These are phyloP conservation scores for Penicillium crustosum DNA, from an alignment of 2,329 filamentous ascomycete species.

Conservation along the genomic window DNA sequence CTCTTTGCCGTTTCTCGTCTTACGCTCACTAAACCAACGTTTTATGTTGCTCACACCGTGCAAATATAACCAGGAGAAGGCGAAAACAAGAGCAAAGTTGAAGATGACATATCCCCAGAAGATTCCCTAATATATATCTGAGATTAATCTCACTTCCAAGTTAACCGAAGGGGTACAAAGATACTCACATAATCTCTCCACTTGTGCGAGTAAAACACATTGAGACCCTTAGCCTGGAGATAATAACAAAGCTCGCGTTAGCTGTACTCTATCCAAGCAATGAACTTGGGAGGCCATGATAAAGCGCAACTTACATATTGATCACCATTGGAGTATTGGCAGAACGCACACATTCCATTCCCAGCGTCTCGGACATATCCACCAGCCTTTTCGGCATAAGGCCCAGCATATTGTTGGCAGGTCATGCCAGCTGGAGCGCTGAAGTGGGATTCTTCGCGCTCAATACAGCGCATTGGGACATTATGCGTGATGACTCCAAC, in stretches of 20 bases:
- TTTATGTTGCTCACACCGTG: constrained; percentile 35
- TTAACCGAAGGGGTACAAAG: constrained; percentile 10
- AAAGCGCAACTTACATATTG: constrained; percentile 51
- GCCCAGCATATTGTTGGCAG: constrained; percentile 60
- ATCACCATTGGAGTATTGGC: constrained; percentile 62
- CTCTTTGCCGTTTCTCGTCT: constrained; percentile 23
- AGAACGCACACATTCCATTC: constrained; percentile 63
- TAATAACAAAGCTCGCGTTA: background rate
- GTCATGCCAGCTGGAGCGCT: constrained; percentile 57
- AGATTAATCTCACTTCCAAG: background rate
- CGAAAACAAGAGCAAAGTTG: constrained; percentile 59
- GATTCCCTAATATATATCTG: constrained; percentile 47
- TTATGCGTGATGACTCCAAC: constrained; percentile 57
- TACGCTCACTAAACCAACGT: constrained; percentile 34
- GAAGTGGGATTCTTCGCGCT: constrained; percentile 62
- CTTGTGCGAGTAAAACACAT: constrained; percentile 59
- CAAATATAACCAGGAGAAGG: constrained; percentile 57
- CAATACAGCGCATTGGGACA: constrained; percentile 56
- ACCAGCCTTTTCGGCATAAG: constrained; percentile 55
- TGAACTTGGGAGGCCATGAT: background rate
- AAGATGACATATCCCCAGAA: constrained; percentile 65
- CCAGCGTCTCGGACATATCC: constrained; percentile 61
- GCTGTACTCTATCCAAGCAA: background rate
- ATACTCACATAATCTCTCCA: constrained; percentile 61
- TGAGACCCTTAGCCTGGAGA: constrained; percentile 50